Conservation (phyloP, 1,284 basidiomycete genomes). For the Stereum hirsutum region DNA sequence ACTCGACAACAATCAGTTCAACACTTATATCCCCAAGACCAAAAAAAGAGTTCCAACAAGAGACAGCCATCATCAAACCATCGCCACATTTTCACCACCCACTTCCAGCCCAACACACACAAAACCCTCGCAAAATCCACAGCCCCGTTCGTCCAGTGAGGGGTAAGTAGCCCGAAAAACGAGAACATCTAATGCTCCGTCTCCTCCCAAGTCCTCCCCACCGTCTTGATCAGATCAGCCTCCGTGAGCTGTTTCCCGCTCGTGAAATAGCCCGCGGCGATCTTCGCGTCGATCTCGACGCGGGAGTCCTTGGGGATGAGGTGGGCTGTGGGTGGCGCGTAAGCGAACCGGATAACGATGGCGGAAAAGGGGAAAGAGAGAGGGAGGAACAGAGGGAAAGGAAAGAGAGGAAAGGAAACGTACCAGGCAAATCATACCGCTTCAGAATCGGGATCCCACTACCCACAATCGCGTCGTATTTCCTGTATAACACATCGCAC, state of each 20-base stretch:
- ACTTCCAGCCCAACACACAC: no score
- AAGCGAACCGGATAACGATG: no score
- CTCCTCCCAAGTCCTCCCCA: slow-evolving; percentile 86
- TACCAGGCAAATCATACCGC: slow-evolving; percentile 80
- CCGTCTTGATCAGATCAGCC: slow-evolving; percentile 75
- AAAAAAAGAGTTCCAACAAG: no score
- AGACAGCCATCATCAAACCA: no score
- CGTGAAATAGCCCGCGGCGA: slow-evolving; percentile 87
- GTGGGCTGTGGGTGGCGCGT: slow-evolving; percentile 39
- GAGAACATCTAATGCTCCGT: slow-evolving; percentile 44
- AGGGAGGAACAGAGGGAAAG: neutral
- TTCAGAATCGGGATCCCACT: slow-evolving; percentile 80
- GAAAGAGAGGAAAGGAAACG: slow-evolving; percentile 11
- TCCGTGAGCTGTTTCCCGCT: slow-evolving; percentile 70
- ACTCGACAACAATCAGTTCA: no score
- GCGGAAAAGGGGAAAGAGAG: neutral
- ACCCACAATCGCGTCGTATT: slow-evolving; percentile 88
- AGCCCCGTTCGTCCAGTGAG: no score
- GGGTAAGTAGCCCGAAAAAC: no score
- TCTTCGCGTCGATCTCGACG: slow-evolving; percentile 96
- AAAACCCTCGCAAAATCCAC: no score
- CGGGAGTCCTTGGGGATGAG: slow-evolving; percentile 85
- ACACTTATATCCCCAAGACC: no score
- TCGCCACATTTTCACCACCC: no score
- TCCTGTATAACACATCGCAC: slow-evolving; percentile 43